These are phyloP conservation scores for Trichoderma cornu-damae DNA, from an alignment of 2,329 filamentous ascomycete genomes.

Conservation along the genomic window DNA sequence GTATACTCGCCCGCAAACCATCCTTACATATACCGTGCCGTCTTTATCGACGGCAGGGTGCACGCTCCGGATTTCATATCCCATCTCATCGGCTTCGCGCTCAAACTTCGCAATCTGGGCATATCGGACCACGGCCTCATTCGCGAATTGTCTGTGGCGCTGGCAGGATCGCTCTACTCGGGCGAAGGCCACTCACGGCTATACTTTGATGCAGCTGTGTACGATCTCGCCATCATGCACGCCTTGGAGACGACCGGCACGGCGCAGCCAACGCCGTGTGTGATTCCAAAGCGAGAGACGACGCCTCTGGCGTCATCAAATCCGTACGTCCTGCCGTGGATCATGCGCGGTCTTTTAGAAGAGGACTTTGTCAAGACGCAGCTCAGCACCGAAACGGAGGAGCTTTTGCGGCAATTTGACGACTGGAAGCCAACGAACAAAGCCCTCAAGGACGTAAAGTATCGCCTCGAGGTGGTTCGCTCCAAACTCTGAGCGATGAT, in stretches of 20 bases:
- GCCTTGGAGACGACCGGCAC: conserved; percentile 65
- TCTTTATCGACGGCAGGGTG: conserved; percentile 88
- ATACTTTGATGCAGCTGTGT: conserved; percentile 84
- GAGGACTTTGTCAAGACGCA: conserved; percentile 86
- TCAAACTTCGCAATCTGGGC: conserved; percentile 91
- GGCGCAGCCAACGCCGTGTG: conserved; percentile 25
- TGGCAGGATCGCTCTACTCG: conserved; percentile 85
- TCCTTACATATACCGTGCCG: conserved; percentile 90
- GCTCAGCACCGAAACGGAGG: conserved; percentile 67
- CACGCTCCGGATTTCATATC: conserved; percentile 93
- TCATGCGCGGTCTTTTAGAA: conserved; percentile 87
- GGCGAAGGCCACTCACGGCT: conserved; percentile 91
- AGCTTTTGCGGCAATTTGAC: conserved; percentile 83
- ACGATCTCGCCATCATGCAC: conserved; percentile 70
- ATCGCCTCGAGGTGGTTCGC: conserved; percentile 82
- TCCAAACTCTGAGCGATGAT: conserved; percentile 62
- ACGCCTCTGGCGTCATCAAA: conserved; percentile 54
- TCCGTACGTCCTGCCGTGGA: conserved; percentile 90
- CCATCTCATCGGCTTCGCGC: conserved; percentile 83
- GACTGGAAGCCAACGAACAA: conserved; percentile 89
- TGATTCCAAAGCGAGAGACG: conserved; percentile 23
- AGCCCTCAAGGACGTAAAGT: conserved; percentile 92
- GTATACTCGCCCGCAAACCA: conserved; percentile 81
- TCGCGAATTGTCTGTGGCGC: conserved; percentile 77
- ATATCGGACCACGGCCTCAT: conserved; percentile 90